Evolutionary conservation across 2,329 filamentous ascomycete species (phyloP), one percentile per base, ranked within the genome.

Genomic region (Pseudogymnoascus sp.): DNA sequence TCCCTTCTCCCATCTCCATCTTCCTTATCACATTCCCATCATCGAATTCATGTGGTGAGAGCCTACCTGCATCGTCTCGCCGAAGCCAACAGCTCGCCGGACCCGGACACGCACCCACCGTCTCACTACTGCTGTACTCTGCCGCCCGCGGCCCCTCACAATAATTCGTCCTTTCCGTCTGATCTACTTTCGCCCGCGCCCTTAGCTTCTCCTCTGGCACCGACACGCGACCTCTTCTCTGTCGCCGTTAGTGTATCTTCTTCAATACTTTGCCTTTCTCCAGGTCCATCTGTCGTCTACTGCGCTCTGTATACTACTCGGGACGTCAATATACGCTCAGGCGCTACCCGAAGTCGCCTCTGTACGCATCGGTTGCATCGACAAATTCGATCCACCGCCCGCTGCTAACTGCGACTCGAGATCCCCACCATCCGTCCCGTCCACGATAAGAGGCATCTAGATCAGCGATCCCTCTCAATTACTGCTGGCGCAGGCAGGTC

Each of bases 401-500:
- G 46, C 26, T 53, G 46, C 46, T 33, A 53, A 31, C 46, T 53
- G 26, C n/a, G 5, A 17, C 46, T 33, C 29, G 46, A 53, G 31
- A 53, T 53, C 46, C 46, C 46, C 46, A 53, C 46, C 46, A 31
- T 53, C 26, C 46, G 46, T 31, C 46, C 46, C 46, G 46, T 19
- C 46, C 10, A 53, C 46, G 5, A 53, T 53, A 31, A 53, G n/a
- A 53, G 46, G 46, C 46, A 53, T 53, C 26, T 31, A 7, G n/a
- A 3, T 31, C 46, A 53, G 26, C 46, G 26, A 53, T 53, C 46
- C 9, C 26, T 11, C 6, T 53, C 46, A 31, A 53, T 53, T 53
- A 53, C 46, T 31, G 46, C 26, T 53, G 46, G 46, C 46, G 46
- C 46, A 53, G 15, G n/a, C 46, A 53, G 46, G 46, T 53, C n/a